These are phyloP conservation scores for Penicillium rolfsii DNA, from an alignment of 2,329 filamentous ascomycete species.

Conservation along the genomic window DNA sequence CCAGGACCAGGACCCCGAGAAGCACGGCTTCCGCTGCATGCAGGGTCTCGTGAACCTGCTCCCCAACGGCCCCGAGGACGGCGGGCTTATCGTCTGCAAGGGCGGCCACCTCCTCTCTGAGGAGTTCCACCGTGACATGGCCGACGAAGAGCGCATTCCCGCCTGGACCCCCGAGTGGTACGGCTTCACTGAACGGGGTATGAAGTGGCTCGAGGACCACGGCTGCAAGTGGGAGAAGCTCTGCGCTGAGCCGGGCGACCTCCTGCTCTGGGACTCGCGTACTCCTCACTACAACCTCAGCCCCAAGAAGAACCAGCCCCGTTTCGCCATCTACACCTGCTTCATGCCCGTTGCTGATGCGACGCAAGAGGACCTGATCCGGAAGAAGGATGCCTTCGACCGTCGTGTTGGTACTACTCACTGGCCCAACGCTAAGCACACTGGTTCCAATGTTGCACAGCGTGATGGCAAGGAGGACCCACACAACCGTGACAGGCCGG, in stretches of 20 bases:
- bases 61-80: conserved; percentile 43
- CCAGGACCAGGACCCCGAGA: conserved; percentile 51
- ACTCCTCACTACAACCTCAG: conserved; percentile 48
- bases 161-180: conserved; percentile 39
- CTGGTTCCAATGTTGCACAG: conserved; percentile 28
- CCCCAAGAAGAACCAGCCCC: conserved; percentile 34
- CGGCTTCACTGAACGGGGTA: conserved; percentile 34
- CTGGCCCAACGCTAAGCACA: conserved; percentile 37
- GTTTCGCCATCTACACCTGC: conserved; percentile 46
- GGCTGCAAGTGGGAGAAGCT: conserved; percentile 42
- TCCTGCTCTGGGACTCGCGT: conserved; percentile 49
- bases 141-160: conserved; percentile 31
- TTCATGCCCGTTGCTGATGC: conserved; percentile 48
- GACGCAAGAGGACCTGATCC: conserved; percentile 46
- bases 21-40: conserved; percentile 54
- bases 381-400: conserved; percentile 50
- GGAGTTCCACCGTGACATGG: conserved; percentile 37
- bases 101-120: conserved; percentile 38
- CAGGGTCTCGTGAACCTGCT: conserved; percentile 56
- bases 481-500: conserved; percentile 42
- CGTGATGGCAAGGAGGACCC: conserved; percentile 27
- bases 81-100: conserved; percentile 42
- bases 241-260: conserved; percentile 49
- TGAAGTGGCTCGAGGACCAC: conserved; percentile 40
- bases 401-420: conserved; percentile 48